These are phyloP conservation scores for Colletotrichum euphorbiae DNA, from an alignment of 2,329 filamentous ascomycete species.

Conservation along the genomic window DNA sequence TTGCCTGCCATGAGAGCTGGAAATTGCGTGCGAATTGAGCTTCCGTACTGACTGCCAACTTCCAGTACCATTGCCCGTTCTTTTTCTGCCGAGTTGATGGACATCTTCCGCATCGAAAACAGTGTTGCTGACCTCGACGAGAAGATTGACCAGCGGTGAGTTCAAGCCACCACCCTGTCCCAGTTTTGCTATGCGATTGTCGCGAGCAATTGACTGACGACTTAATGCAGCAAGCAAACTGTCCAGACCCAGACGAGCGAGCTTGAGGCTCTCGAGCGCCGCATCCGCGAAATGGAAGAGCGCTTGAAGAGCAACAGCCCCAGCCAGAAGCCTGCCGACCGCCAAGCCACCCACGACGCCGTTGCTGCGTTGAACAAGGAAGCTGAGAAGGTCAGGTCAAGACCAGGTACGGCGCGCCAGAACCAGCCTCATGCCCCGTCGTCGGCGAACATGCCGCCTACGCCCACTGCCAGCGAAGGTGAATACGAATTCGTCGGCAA, in stretches of 20 bases:
- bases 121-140: slow-evolving; percentile 79
- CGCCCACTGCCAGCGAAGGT: slow-evolving; percentile 72
- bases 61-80: slow-evolving; percentile 85
- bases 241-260: slow-evolving; percentile 81
- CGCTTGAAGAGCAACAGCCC: slow-evolving; percentile 65
- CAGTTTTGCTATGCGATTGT: neutral
- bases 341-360: slow-evolving; percentile 43
- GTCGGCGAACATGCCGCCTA: slow-evolving; percentile 69
- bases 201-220: slow-evolving; percentile 8
- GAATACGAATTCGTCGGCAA: slow-evolving; percentile 55
- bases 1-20: slow-evolving; percentile 61
- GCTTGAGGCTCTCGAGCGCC: slow-evolving; percentile 86
- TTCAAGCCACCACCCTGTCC: slow-evolving; percentile 42
- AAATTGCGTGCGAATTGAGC: neutral
- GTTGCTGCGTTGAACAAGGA: slow-evolving; percentile 43
- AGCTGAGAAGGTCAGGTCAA: slow-evolving; percentile 57
- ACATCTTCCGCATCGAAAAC: slow-evolving; percentile 89
- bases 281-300: slow-evolving; percentile 86
- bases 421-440: slow-evolving; percentile 63
- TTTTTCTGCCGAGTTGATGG: slow-evolving; percentile 87
- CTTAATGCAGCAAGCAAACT: slow-evolving; percentile 75
- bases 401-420: slow-evolving; percentile 65
- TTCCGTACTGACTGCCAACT: slow-evolving; percentile 9
- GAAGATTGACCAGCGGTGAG: slow-evolving; percentile 85
- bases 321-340: slow-evolving; percentile 40